Conservation (phyloP, 371 early-diverging fungal species). For the Circinella umbellata region DNA sequence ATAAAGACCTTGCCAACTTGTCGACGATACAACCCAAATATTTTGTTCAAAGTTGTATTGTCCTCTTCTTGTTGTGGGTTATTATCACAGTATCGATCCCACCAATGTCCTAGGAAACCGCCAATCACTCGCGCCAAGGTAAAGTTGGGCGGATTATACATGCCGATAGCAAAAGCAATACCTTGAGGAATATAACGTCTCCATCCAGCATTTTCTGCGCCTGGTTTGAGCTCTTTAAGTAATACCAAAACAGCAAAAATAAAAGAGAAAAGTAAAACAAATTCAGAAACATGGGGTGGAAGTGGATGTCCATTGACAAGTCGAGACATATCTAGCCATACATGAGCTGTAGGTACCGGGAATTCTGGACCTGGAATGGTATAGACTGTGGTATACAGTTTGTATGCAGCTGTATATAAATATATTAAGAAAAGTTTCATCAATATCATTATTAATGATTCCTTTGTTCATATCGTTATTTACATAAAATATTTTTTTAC, state of each 20-base stretch:
- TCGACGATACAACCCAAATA: conserved; percentile 30
- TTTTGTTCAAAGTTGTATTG: conserved; percentile 3
- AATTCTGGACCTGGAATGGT: conserved; percentile 75
- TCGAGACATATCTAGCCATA: conserved; percentile 83
- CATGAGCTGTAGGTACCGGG: conserved; percentile 79
- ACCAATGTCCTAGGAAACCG: conserved; percentile 53
- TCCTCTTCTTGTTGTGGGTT: conserved; percentile 7
- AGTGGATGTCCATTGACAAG: conserved; percentile 80
- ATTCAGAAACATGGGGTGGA: conserved; percentile 66
- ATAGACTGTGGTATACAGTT: conserved; percentile 75
- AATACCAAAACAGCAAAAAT: conserved; percentile 65
- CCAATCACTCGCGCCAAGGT: conserved; percentile 79
- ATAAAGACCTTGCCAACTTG: conserved; percentile 62
- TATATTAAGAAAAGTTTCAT: neutral
- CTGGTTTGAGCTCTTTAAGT: conserved; percentile 39
- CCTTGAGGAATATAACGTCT: conserved; percentile 68
- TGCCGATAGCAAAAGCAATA: conserved; percentile 86
- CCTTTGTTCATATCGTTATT: too few relatives aligned
- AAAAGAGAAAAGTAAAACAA: conserved; percentile 60
- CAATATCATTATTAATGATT: neutral
- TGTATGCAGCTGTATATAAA: conserved; percentile 55
- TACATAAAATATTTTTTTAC: conserved; percentile 6
- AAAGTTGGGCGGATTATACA: conserved; percentile 84
- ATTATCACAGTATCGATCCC: conserved; percentile 53
- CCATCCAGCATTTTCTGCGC: conserved; percentile 27